Evolutionary conservation across 2,329 filamentous ascomycete genomes (phyloP), one percentile per base, ranked within the genome.

Genomic region (Pseudogymnoascus sp.): DNA sequence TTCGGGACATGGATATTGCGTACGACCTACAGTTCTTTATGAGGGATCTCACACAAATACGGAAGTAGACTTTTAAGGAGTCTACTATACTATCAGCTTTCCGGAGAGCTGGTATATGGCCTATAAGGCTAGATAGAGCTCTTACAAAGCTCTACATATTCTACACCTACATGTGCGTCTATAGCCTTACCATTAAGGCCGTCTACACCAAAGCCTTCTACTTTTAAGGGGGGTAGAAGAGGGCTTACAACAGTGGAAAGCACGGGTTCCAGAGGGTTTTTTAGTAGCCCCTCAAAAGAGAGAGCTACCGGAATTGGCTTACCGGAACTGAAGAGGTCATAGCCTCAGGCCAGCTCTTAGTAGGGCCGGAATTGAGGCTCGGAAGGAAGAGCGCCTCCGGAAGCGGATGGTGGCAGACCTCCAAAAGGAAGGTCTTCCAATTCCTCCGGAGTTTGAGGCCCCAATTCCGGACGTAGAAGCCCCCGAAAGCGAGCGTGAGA

Each of bases 91-190:
- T 10, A 38, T 33, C 5, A 33, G 55, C 27, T 9, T 59, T 29
- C 29, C 13, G 27, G n/a, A 59, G 38, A 59, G 55, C 55, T 59
- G 27, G 55, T 33, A 36, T 59, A 17, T 59, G 55, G 55, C 55
- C 55, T 6, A 25, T 48, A 12, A n/a, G 27, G n/a, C 27, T 5
- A 25, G 12, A 27, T 13, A 51, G 3, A 51, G 29, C 44, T 6
- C 10, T 51, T 2, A n/a, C 6, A 9, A 39, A 39, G n/a, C 38
- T 39, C 1, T 7, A n/a, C 17, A 15, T 7, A 3, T 15, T 15
- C 38, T 17, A 39, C n/a, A 17, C 38, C 38, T 17, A 39, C n/a
- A 3, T 21, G 2, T 6, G 6, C 17, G 17, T 13, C 38, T 21
- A 21, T 21, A 21, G 21, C 21, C 21, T 21, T 21, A 21, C 21